These are phyloP conservation scores for Tolypocladium cylindrosporum DNA, from an alignment of 2,329 filamentous ascomycete species.

Conservation along the genomic window DNA sequence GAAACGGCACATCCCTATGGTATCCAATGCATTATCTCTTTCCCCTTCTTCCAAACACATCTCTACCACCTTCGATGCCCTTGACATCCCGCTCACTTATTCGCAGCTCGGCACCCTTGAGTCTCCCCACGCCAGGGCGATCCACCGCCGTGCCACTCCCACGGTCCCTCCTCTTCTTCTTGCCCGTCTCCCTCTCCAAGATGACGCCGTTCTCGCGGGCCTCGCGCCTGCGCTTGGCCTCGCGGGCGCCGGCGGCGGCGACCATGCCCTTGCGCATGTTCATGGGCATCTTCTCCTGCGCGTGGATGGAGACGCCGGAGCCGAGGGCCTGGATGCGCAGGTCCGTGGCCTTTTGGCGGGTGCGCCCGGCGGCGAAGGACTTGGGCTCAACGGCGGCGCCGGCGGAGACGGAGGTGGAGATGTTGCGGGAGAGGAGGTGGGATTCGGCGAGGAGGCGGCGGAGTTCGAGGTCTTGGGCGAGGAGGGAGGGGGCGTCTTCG, in stretches of 20 bases:
- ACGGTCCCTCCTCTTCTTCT: constrained; percentile 28
- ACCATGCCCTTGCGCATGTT: constrained; percentile 75
- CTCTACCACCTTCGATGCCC: constrained; percentile 51
- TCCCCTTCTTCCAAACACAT: constrained; percentile 29
- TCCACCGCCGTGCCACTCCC: constrained; percentile 54
- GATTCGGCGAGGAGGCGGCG: constrained; percentile 88
- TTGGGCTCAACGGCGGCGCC: constrained; percentile 26
- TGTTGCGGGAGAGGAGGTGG: constrained; percentile 57
- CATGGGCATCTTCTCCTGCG: constrained; percentile 84
- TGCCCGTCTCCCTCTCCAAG: constrained; percentile 50
- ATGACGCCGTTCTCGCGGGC: constrained; percentile 87
- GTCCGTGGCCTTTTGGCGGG: constrained; percentile 73
- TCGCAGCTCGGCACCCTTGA: constrained; percentile 68
- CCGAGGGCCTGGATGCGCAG: constrained; percentile 74
- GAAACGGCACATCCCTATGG: not conserved
- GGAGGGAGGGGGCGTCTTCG: constrained; percentile 56
- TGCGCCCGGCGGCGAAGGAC: constrained; percentile 51
- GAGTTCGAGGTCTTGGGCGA: constrained; percentile 87
- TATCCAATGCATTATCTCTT: constrained; percentile 11
- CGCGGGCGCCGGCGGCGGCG: constrained; percentile 52
- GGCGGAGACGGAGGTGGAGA: constrained; percentile 28
- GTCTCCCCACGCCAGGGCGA: constrained; percentile 68
- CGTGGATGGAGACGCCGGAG: constrained; percentile 63
- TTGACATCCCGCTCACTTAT: constrained; percentile 69
- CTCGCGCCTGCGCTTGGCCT: constrained; percentile 63